Base-by-base conservation (phyloP, 1,139 yeast species). In the Diutina pseudorugosa region DNA sequence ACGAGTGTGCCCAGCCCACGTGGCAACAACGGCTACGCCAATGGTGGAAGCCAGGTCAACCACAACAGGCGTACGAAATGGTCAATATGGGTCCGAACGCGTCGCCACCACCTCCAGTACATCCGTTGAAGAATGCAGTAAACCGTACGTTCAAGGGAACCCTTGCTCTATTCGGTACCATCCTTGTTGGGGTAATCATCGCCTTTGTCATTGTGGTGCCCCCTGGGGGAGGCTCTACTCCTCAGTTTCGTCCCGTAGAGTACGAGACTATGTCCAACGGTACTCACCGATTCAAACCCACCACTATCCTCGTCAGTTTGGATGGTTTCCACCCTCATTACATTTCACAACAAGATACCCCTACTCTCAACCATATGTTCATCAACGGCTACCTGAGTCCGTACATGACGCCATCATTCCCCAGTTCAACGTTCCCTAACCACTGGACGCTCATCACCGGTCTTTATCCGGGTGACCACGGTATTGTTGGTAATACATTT, bases 251-350 rank as follows among this genome's bases (percentile, higher is more conserved):
- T 70, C 57, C 57, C 60, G 1, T 12, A 18, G 1, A 51, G 67
- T 1, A 43, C 33, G 25, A 21, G 3, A 23, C 47, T 1, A 60
- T 79, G 23, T 68, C 75, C 20, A 90, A 90, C 63, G 87, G 93
- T 2, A 87, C 96, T 0, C 83, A 82, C 57, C 69, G 70, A 1
- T 89, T 83, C 65, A 72, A 82, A 58, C 88, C 94, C 20, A 82
- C 96, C 3, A 90, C 97, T 0, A 67, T 90, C 1, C 65, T 89
- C 52, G 71, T 90, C 1, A 87, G 96, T 0, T 65, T 90, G 45
- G 96, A 87, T 63, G 96, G 96, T 12, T 86, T 90, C 66, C 95
- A 90, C 63, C 97, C 97, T 9, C 94, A 88, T 61, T 87, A 88
- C 62, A 79, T 90, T n/a, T 81, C 82, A 25, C 63, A 76, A 6